Evolutionary conservation across 805 yeast species (phyloP).

Genomic region (Candida khao-thaluensis): DNA sequence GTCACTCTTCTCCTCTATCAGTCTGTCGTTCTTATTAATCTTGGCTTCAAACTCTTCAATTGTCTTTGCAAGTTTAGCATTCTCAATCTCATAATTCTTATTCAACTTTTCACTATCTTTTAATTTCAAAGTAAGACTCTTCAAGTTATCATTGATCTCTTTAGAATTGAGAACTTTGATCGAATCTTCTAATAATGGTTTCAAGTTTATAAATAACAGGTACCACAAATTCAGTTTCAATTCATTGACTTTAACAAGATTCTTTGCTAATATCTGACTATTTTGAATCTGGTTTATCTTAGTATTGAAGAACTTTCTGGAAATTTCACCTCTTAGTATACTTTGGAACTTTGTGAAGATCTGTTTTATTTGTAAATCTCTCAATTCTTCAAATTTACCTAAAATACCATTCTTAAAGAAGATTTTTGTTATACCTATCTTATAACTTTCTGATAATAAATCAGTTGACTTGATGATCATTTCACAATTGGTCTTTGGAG

Average conservation of each 20-base stretch:
- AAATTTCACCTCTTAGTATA: slow-evolving; percentile 58
- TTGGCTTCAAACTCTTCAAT: slow-evolving; percentile 34
- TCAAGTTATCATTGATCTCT: slow-evolving; percentile 56
- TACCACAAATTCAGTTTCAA: slow-evolving; percentile 69
- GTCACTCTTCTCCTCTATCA: slow-evolving; percentile 47
- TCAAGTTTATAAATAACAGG: slow-evolving; percentile 62
- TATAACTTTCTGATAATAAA: slow-evolving; percentile 58
- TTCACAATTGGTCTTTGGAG: slow-evolving; percentile 67
- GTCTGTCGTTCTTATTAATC: slow-evolving; percentile 23
- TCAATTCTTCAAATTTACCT: slow-evolving; percentile 72
- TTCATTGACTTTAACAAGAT: slow-evolving; percentile 52
- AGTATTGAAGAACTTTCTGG: slow-evolving; percentile 48
- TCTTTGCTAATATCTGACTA: slow-evolving; percentile 62
- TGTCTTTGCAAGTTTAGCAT: slow-evolving; percentile 39
- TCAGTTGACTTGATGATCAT: slow-evolving; percentile 60
- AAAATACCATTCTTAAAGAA: slow-evolving; percentile 76
- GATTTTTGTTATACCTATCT: slow-evolving; percentile 69
- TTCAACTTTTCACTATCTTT: slow-evolving; percentile 36
- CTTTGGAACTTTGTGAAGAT: slow-evolving; percentile 65
- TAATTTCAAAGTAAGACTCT: slow-evolving; percentile 44
- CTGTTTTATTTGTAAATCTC: slow-evolving; percentile 61
- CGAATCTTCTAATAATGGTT: slow-evolving; percentile 70
- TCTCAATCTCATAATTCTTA: slow-evolving; percentile 30
- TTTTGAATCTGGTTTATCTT: slow-evolving; percentile 66
- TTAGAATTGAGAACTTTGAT: slow-evolving; percentile 58